Evolutionary conservation across 768 basidiomycete species (phyloP).

Genomic region (Candolleomyces eurysporus): DNA sequence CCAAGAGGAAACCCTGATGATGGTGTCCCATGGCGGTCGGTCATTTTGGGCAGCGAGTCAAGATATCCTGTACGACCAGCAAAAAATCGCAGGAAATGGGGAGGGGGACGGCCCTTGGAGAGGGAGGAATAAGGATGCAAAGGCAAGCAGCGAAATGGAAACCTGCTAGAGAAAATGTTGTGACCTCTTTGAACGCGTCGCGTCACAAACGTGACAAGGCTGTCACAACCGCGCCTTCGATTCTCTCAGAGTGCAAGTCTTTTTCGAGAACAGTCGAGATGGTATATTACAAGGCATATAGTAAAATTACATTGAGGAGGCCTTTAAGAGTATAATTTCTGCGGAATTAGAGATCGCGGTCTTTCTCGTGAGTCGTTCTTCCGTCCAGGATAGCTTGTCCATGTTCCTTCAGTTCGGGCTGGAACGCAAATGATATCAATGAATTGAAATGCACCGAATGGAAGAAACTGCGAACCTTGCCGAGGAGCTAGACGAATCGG

Average conservation of each 20-base stretch:
- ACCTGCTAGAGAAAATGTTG: background rate
- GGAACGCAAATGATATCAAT: background rate
- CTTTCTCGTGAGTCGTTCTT: slow-evolving; percentile 34
- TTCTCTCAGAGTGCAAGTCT: background rate
- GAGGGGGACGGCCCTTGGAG: background rate
- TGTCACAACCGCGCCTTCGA: background rate
- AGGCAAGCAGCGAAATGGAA: background rate
- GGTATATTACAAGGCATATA: background rate
- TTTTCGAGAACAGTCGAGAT: too few relatives aligned
- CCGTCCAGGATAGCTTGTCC: slow-evolving; percentile 55
- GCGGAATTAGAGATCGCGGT: slow-evolving; percentile 9
- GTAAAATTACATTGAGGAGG: background rate
- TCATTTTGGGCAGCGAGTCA: slow-evolving; percentile 16
- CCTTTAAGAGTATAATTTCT: background rate
- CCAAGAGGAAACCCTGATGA: slow-evolving; percentile 17
- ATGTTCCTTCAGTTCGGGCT: slow-evolving; percentile 48
- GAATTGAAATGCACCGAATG: background rate
- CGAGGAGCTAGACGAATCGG: slow-evolving; percentile 25
- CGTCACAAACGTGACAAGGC: slow-evolving; percentile 4
- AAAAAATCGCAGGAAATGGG: background rate
- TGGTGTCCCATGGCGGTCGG: slow-evolving; percentile 22
- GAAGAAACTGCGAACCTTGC: slow-evolving; percentile 22
- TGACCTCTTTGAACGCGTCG: slow-evolving; percentile 7
- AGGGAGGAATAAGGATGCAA: background rate
- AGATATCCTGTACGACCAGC: background rate